Percentiles rank a stretch among this genome's conserved stretches.
Evolutionary conservation across 495 filamentous ascomycete genomes (phyloP).

Genomic region (Monascus purpureus): DNA sequence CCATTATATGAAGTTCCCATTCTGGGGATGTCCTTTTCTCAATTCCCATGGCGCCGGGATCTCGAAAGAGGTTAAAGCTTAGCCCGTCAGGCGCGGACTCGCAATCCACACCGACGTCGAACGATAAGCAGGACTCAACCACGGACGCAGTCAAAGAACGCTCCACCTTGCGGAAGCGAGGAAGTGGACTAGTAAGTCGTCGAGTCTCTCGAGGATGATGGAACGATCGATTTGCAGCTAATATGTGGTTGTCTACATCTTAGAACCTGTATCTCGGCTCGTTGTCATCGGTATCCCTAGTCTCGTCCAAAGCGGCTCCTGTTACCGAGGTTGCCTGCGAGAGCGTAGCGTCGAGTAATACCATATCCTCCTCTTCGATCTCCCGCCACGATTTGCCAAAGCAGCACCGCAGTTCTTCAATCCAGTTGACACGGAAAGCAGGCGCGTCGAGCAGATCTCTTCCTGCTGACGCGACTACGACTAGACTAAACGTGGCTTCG

Average conservation of each 20-base stretch:
- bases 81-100: slow-evolving; percentile 35
- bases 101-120: slow-evolving; percentile 16
- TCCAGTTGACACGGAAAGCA: slow-evolving; percentile 28
- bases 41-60: slow-evolving; percentile 34
- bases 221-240: too few species aligned
- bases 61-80: slow-evolving; percentile 50
- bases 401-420: slow-evolving; percentile 17
- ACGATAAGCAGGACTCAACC: slow-evolving; percentile 14
- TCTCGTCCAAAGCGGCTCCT: slow-evolving; percentile 50
- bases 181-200: slow-evolving; percentile 16
- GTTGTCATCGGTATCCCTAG: slow-evolving; percentile 46
- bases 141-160: slow-evolving; percentile 8
- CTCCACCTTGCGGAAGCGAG: slow-evolving; percentile 20
- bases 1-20: neutral
- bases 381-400: slow-evolving; percentile 16
- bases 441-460: slow-evolving; percentile 31
- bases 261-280: slow-evolving; percentile 40
- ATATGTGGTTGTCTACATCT: slow-evolving; percentile 3
- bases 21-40: slow-evolving; percentile 18
- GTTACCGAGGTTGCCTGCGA: slow-evolving; percentile 66
- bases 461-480: slow-evolving; percentile 33
- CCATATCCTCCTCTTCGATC: slow-evolving; percentile 14
- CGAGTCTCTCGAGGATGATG: too few species aligned
- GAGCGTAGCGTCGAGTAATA: slow-evolving; percentile 34
- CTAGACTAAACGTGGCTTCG: slow-evolving; percentile 35